phyloP scores from a whole-genome alignment of 257 asterid species.

The Coffea eugenioides region DNA sequence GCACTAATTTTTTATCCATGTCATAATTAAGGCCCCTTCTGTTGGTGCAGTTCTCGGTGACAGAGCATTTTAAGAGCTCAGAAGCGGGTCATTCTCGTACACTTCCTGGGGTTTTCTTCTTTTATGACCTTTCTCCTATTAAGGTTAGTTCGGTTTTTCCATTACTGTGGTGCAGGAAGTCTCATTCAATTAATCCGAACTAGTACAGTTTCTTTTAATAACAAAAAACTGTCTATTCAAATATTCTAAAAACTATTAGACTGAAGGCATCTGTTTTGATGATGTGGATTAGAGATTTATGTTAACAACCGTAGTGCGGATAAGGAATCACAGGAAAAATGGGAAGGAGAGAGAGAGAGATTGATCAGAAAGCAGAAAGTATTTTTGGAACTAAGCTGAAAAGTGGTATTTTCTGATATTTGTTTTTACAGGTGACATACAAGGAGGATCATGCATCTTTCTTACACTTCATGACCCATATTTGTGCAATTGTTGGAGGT shows the following conservation, averaged over 20 bases:
- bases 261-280: background rate
- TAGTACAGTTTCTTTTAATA: background rate
- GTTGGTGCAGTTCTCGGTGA: constrained; percentile 85
- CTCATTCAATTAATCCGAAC: background rate
- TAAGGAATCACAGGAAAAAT: background rate
- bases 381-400: background rate
- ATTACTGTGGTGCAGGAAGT: constrained; percentile 1
- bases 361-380: background rate
- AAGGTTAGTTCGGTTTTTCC: constrained; percentile 49
- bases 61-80: constrained; percentile 76
- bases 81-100: constrained; percentile 58
- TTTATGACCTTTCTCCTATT: constrained; percentile 92
- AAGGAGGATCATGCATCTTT: constrained; percentile 81
- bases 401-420: constrained; percentile 3
- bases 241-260: background rate
- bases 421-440: constrained; percentile 69
- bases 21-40: constrained; percentile 13
- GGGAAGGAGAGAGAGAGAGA: too few species aligned
- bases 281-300: background rate
- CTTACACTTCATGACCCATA: constrained; percentile 86
- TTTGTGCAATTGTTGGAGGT: constrained; percentile 99
- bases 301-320: background rate
- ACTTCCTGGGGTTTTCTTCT: constrained; percentile 90
- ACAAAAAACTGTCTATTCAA: background rate
- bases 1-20: background rate